Percentiles rank a stretch among this genome's conserved stretches.
phyloP scores from a whole-genome alignment of 305 asterid species.

The Striga hermonthica region DNA sequence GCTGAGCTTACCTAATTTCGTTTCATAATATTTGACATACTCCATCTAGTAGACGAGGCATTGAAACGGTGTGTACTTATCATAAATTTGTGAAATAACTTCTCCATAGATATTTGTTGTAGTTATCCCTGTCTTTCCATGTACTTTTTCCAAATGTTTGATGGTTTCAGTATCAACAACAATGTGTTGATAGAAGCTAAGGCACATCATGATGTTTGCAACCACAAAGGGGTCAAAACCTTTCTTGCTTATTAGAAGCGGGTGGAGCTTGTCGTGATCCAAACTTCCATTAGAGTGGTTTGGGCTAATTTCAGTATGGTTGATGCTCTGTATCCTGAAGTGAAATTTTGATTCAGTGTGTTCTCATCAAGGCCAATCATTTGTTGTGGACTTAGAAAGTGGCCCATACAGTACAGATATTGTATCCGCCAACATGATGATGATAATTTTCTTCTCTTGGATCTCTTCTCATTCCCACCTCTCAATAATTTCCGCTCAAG shows the following conservation, averaged over 20 bases:
- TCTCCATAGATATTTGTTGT: neutral
- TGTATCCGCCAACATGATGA: neutral
- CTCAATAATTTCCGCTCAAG: conserved; percentile 21
- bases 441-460: conserved; percentile 28
- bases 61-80: conserved; percentile 41
- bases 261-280: neutral
- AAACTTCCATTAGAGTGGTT: conserved; percentile 23
- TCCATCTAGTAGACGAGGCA: conserved; percentile 46
- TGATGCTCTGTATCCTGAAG: conserved; percentile 37
- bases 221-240: conserved; percentile 40
- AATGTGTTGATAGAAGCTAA: conserved; percentile 35
- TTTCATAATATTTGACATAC: conserved; percentile 36
- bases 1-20: conserved; percentile 32
- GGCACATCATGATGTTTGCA: conserved; percentile 47
- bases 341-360: conserved; percentile 26
- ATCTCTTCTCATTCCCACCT: neutral
- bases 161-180: conserved; percentile 42
- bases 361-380: conserved; percentile 33
- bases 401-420: neutral
- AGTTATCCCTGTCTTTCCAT: conserved; percentile 19
- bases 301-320: conserved; percentile 29
- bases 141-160: conserved; percentile 42
- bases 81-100: conserved; percentile 33
- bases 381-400: conserved; percentile 40
- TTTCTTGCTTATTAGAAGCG: conserved; percentile 8